Evolutionary conservation across 345 rosid species (phyloP).

Genomic region (Cardamine chenopodiifolia): DNA sequence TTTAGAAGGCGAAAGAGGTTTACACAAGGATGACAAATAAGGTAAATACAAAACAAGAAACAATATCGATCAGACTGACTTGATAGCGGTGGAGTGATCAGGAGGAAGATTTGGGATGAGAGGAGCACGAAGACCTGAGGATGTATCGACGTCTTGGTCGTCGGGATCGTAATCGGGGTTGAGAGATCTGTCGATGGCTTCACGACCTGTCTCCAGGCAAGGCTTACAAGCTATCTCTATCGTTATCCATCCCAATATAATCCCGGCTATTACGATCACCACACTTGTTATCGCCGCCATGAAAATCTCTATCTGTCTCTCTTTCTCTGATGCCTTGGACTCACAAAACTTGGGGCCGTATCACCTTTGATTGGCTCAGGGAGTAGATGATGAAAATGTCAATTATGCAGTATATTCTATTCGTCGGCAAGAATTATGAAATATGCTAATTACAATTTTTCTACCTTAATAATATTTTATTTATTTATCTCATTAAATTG

Average conservation of each 20-base stretch:
- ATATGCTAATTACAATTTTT: background rate
- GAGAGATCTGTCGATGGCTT: slow-evolving; percentile 80
- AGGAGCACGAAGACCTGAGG: slow-evolving; percentile 48
- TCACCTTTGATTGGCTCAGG: slow-evolving; percentile 4
- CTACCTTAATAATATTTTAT: too few species aligned
- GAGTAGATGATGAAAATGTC: background rate
- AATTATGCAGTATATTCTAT: slow-evolving; percentile 15
- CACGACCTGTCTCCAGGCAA: slow-evolving; percentile 70
- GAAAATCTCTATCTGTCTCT: slow-evolving; percentile 15
- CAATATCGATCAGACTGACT: slow-evolving; percentile 43
- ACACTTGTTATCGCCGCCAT: slow-evolving; percentile 77
- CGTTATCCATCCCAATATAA: slow-evolving; percentile 73
- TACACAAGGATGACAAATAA: slow-evolving; percentile 6
- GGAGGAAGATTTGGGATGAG: slow-evolving; percentile 40
- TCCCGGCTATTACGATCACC: slow-evolving; percentile 68
- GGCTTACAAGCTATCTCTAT: slow-evolving; percentile 89
- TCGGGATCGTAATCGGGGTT: slow-evolving; percentile 84
- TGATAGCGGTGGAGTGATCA: slow-evolving; percentile 39
- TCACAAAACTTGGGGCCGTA: slow-evolving; percentile 20
- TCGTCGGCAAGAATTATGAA: slow-evolving; percentile 26
- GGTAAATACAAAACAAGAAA: background rate
- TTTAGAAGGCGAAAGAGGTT: background rate
- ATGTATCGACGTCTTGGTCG: slow-evolving; percentile 43
- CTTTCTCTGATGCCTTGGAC: slow-evolving; percentile 14
- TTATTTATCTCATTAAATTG: too few species aligned